Evolutionary conservation across 2,329 filamentous ascomycete genomes (phyloP).

Genomic region (Cytospora chrysosperma): DNA sequence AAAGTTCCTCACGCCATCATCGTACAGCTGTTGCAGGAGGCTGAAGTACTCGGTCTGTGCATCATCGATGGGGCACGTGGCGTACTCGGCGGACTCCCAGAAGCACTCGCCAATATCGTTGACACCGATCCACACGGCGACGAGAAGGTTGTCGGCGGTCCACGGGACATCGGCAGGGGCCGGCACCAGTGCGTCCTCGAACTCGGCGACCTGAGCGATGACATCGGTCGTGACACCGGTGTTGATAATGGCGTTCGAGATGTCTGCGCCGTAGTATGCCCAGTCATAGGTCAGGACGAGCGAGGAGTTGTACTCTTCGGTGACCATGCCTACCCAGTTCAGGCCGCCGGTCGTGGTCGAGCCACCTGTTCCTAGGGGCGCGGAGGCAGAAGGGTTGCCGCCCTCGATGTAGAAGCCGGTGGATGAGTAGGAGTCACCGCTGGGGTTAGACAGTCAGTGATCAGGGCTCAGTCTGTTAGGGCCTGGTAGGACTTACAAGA

Average conservation of each 20-base stretch:
- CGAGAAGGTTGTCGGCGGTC: slow-evolving; percentile 21
- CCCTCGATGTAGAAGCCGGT: slow-evolving; percentile 24
- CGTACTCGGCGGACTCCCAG: slow-evolving; percentile 12
- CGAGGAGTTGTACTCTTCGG: slow-evolving; percentile 20
- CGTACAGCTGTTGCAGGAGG: slow-evolving; percentile 19
- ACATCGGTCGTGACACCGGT: slow-evolving; percentile 22
- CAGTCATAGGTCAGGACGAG: slow-evolving; percentile 22
- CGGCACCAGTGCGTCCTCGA: slow-evolving; percentile 19
- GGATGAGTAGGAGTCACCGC: slow-evolving; percentile 24
- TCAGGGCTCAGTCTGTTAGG: not conserved
- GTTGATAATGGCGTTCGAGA: slow-evolving; percentile 24
- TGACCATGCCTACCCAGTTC: slow-evolving; percentile 24
- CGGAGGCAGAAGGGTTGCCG: slow-evolving; percentile 16
- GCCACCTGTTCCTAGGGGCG: slow-evolving; percentile 15
- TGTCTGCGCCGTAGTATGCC: slow-evolving; percentile 21
- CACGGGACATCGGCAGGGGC: slow-evolving; percentile 18
- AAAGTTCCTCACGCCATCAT: slow-evolving; percentile 23
- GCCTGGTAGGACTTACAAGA: slow-evolving; percentile 10
- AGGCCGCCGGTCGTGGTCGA: slow-evolving; percentile 19
- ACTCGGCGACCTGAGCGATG: slow-evolving; percentile 20
- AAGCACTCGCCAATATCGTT: slow-evolving; percentile 24
- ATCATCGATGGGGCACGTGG: slow-evolving; percentile 20
- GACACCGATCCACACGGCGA: slow-evolving; percentile 23
- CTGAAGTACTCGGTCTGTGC: slow-evolving; percentile 21
- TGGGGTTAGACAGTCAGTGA: not conserved